Conservation (phyloP, 2,329 filamentous ascomycete genomes). For the Pseudogymnoascus sp. region DNA sequence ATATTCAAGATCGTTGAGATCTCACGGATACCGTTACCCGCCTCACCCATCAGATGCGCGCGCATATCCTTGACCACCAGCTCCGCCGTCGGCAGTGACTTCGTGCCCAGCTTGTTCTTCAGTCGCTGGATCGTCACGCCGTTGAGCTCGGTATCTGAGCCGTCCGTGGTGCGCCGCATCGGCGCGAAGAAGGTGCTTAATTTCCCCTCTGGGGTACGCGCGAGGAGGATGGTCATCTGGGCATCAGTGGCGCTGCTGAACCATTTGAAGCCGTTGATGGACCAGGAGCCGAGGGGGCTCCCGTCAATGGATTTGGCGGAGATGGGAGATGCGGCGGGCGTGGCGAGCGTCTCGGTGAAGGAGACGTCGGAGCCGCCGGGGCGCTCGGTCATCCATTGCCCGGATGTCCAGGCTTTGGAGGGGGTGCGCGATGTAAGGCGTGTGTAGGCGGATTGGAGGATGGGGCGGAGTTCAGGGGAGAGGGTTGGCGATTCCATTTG, state of each 20-base stretch:
- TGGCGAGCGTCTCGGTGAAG: conserved; percentile 55
- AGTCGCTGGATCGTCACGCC: conserved; percentile 59
- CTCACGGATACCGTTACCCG: conserved; percentile 58
- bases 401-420: conserved; percentile 54
- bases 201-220: conserved; percentile 43
- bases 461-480: conserved; percentile 27
- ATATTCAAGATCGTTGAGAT: conserved; percentile 62
- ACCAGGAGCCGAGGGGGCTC: conserved; percentile 45
- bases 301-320: conserved; percentile 20
- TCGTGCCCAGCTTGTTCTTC: conserved; percentile 66
- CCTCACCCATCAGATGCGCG: conserved; percentile 55
- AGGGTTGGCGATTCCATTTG: conserved; percentile 31
- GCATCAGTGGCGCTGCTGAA: conserved; percentile 60
- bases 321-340: conserved; percentile 19
- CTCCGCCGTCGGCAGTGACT: conserved; percentile 62
- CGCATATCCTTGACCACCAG: conserved; percentile 56
- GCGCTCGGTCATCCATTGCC: conserved; percentile 72
- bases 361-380: conserved; percentile 61
- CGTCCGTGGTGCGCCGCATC: conserved; percentile 35
- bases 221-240: conserved; percentile 55
- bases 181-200: conserved; percentile 59
- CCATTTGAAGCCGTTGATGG: conserved; percentile 62
- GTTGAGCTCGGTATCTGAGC: conserved; percentile 42
- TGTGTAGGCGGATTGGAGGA: conserved; percentile 44
- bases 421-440: conserved; percentile 46